Evolutionary conservation across 2,329 filamentous ascomycete genomes (phyloP).

Genomic region (Fusarium austroafricanum): DNA sequence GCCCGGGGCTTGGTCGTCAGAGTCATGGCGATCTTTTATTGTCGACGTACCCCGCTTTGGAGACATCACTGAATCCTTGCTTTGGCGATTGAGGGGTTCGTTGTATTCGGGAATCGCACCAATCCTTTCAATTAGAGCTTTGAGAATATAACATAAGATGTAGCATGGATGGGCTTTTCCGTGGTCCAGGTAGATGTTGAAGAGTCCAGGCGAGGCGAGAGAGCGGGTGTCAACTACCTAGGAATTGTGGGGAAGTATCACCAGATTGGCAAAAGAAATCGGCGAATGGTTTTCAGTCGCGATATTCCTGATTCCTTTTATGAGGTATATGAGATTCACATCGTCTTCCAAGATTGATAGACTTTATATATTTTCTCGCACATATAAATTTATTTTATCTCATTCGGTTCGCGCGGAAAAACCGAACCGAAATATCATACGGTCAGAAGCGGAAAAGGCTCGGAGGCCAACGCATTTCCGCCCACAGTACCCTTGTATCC

Average conservation of each 20-base stretch:
- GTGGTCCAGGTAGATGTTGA: background rate
- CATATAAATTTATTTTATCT: background rate
- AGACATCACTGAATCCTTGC: background rate
- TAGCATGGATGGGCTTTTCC: background rate
- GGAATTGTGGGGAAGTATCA: background rate
- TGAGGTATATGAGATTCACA: background rate
- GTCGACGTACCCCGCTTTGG: constrained; percentile 20
- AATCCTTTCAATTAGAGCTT: background rate
- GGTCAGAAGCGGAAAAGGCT: background rate
- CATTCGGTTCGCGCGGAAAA: background rate
- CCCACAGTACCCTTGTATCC: too few relatives aligned
- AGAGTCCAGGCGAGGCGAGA: too few relatives aligned
- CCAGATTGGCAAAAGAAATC: background rate
- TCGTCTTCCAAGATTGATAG: background rate
- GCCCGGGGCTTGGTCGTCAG: background rate
- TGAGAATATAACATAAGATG: background rate
- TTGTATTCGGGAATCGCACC: background rate
- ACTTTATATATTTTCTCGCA: background rate
- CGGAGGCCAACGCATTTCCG: background rate
- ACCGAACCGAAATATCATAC: background rate
- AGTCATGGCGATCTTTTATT: background rate
- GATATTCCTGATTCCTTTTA: too few relatives aligned
- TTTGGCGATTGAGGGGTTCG: background rate
- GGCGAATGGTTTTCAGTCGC: background rate
- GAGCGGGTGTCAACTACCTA: background rate